phyloP scores from a whole-genome alignment of 805 yeast genomes.

The Wickerhamomyces bisporus region DNA sequence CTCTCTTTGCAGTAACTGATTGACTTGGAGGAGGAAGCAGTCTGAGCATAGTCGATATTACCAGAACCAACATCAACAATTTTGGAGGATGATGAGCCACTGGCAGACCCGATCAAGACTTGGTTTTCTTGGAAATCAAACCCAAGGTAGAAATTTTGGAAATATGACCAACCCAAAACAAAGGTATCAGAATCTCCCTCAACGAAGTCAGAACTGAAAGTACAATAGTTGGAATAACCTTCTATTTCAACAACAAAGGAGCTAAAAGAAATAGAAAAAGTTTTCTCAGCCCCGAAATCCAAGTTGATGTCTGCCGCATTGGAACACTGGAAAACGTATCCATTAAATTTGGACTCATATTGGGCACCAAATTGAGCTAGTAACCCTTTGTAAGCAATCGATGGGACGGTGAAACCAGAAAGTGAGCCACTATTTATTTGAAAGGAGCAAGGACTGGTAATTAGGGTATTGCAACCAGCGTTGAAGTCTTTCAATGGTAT shows the following conservation, averaged over 20 bases:
- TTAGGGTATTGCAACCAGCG: constrained; percentile 11
- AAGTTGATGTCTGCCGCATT: constrained; percentile 8
- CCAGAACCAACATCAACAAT: constrained; percentile 2
- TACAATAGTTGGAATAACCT: constrained; percentile 13
- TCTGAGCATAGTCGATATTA: constrained; percentile 1
- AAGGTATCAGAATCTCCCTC: constrained; percentile 4
- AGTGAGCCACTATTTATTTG: constrained; percentile 15
- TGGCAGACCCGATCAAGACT: constrained; percentile 10
- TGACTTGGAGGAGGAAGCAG: constrained; percentile 5
- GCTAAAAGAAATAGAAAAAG: constrained; percentile 7
- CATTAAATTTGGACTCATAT: constrained; percentile 8
- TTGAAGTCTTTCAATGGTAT: constrained; percentile 19
- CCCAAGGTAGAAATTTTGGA: constrained; percentile 11
- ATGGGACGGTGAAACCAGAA: constrained; percentile 12
- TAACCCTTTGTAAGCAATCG: constrained; percentile 7
- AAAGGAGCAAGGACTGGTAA: constrained; percentile 8
- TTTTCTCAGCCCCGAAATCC: constrained; percentile 14
- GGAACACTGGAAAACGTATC: constrained; percentile 13
- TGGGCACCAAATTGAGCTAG: constrained; percentile 11
- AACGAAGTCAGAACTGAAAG: constrained; percentile 7
- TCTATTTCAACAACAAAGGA: background rate
- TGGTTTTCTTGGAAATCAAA: constrained; percentile 13
- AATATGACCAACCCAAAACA: constrained; percentile 15
- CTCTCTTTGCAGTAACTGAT: background rate
- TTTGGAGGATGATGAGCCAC: constrained; percentile 7